These are phyloP conservation scores for Candida vartiovaarae DNA, from an alignment of 805 yeast genomes.

Conservation along the genomic window DNA sequence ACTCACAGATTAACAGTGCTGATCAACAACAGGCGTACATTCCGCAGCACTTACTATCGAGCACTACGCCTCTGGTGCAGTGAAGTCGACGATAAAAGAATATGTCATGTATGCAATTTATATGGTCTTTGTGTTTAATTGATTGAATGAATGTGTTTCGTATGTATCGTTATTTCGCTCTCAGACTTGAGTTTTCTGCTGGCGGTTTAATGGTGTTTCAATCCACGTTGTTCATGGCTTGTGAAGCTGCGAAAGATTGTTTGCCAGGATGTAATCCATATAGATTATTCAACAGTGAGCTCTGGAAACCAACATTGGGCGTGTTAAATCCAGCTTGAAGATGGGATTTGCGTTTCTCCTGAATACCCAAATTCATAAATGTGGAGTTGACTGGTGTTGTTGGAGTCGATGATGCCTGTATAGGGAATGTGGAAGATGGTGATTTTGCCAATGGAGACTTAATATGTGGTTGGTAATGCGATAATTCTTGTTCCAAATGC, in stretches of 20 bases:
- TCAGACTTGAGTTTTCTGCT: too few relatives aligned
- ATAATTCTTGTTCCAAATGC: conserved; percentile 45
- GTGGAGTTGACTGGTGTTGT: neutral
- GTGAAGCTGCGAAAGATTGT: conserved; percentile 16
- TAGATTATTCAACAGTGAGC: conserved; percentile 17
- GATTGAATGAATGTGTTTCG: neutral
- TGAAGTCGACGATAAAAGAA: too few relatives aligned
- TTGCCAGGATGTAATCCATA: conserved; percentile 20
- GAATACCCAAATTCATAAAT: neutral
- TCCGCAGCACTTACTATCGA: neutral
- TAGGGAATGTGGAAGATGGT: conserved; percentile 3
- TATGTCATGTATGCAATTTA: too few relatives aligned
- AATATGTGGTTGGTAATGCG: conserved; percentile 9
- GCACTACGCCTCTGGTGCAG: neutral
- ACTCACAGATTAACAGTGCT: neutral
- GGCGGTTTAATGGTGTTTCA: too few relatives aligned
- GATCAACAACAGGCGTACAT: neutral
- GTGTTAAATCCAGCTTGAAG: conserved; percentile 13
- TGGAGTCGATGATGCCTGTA: conserved; percentile 1
- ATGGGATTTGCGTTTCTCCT: conserved; percentile 8
- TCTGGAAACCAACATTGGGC: conserved; percentile 18
- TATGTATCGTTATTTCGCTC: neutral
- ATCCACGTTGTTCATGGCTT: too few relatives aligned
- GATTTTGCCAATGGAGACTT: conserved; percentile 1
- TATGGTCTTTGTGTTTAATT: neutral